Percentiles rank a stretch among this genome's conserved stretches.
phyloP scores from a whole-genome alignment of 2,329 filamentous ascomycete genomes.

The Canariomyces notabilis region DNA sequence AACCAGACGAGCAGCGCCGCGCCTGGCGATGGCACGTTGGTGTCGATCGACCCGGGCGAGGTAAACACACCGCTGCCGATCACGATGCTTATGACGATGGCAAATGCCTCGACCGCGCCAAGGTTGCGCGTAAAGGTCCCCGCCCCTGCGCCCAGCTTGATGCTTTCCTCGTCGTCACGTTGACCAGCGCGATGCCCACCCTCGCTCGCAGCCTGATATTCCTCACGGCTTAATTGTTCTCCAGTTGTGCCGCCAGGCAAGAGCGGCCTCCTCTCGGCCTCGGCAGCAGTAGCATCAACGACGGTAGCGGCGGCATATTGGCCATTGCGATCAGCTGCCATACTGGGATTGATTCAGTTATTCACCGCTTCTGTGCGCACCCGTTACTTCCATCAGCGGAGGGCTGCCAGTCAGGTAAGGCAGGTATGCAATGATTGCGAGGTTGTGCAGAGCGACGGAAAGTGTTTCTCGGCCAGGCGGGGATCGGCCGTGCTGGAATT shows the following conservation, averaged over 20 bases:
- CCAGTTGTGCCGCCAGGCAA: neutral
- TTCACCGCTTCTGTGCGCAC: too few species aligned
- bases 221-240: neutral
- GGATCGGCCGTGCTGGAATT: too few species aligned
- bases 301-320: neutral
- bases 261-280: slow-evolving; percentile 8
- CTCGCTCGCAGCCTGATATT: neutral
- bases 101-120: slow-evolving; percentile 47
- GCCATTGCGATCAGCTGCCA: too few species aligned
- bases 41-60: slow-evolving; percentile 57
- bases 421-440: too few species aligned
- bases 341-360: too few species aligned
- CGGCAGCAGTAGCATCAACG: neutral
- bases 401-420: too few species aligned
- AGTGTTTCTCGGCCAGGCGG: too few species aligned
- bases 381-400: too few species aligned
- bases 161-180: neutral
- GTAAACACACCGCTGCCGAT: slow-evolving; percentile 63
- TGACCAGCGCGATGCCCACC: neutral
- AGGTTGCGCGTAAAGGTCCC: slow-evolving; percentile 39
- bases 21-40: slow-evolving; percentile 58
- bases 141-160: neutral
- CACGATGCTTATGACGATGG: slow-evolving; percentile 58
- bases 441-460: too few species aligned
- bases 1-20: slow-evolving; percentile 56